Base-by-base conservation (phyloP, 2,329 filamentous ascomycete species). In the Aspergillus costaricaensis region DNA sequence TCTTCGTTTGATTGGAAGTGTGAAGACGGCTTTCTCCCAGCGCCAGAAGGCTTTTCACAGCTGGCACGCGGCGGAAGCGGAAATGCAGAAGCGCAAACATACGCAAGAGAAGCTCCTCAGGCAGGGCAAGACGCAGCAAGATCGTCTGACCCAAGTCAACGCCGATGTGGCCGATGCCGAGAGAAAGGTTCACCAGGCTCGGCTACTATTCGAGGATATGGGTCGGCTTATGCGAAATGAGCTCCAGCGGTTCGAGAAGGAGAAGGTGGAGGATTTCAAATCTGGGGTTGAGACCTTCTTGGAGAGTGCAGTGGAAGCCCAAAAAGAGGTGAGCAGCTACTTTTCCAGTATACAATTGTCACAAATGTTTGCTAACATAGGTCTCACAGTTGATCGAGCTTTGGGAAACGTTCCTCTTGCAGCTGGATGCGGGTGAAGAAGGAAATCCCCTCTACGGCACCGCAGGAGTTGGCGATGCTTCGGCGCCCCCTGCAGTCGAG, bases 251-350 rank as follows among this genome's bases (percentile, higher is more conserved):
- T 99, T 99, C 72, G 95, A 99, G 80, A 86, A 86, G 69, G 95
- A 99, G 79, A 99, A 99, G 82, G 95, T 99, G 3, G 95, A 99
- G 74, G 95, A 99, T 74, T 99, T 99, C 78, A 99, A 99, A 83
- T 95, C 91, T 64, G 94, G 93, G 0, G 93, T 99, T 2, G 95
- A 99, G 81, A 99, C 95, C 1, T 99, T 96, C 78, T 78, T 99
- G 69, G 95, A 99, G 81, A 93, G 95, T 71, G 92, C 95, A 3
- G 92, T 99, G 4, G 95, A 99, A 79, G 95, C 94, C 58, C 95
- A 99, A 80, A 99, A 99, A 79, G 95, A 99, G 88, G 94, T 95
- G 75, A 77, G 86, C 21, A 55, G 50, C 50, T 50, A 23, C 36
- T 17, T 25, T 8, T 32, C 15, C n/a, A 5, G 17, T 52, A 41